Evolutionary conservation across 208 protist genomes (phyloP).

Genomic region (Leishmania turanica): DNA sequence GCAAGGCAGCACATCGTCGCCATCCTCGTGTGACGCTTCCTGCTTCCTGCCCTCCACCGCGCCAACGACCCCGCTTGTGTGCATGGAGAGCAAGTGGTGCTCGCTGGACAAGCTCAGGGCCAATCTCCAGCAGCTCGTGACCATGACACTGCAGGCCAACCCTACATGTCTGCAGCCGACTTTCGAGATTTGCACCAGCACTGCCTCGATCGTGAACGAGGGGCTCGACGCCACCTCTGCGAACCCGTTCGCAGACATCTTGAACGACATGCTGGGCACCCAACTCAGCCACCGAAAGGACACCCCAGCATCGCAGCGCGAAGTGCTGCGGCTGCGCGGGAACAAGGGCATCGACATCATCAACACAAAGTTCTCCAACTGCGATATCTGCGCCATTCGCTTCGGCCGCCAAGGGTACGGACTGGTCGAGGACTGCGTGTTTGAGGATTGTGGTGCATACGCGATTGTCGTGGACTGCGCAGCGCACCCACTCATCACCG

Average conservation of each 20-base stretch:
- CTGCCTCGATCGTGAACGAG: conserved; percentile 9
- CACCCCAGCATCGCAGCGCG: conserved; percentile 7
- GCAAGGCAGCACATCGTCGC: conserved; percentile 13
- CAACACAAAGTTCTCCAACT: conserved; percentile 77
- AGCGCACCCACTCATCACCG: conserved; percentile 80
- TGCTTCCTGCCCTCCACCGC: conserved; percentile 3
- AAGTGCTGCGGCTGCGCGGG: conserved; percentile 66
- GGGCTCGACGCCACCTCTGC: conserved; percentile 1
- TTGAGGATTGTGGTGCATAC: conserved; percentile 71
- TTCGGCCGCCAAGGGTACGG: conserved; percentile 79
- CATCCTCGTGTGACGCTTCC: conserved; percentile 10
- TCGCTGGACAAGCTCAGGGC: conserved; percentile 12
- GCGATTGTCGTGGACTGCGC: conserved; percentile 75
- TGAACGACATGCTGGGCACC: conserved; percentile 35
- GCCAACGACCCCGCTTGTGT: background rate
- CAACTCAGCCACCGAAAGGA: conserved; percentile 23
- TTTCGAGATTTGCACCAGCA: conserved; percentile 32
- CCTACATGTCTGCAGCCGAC: conserved; percentile 45
- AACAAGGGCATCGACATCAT: conserved; percentile 74
- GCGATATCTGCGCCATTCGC: conserved; percentile 71
- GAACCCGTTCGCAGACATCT: conserved; percentile 40
- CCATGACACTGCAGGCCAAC: conserved; percentile 37
- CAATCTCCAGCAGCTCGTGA: conserved; percentile 27
- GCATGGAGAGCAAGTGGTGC: conserved; percentile 29
- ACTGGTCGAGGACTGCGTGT: conserved; percentile 79